Base-by-base conservation (phyloP, 2,329 filamentous ascomycete genomes). In the Ceratocystis diversiconidia region DNA sequence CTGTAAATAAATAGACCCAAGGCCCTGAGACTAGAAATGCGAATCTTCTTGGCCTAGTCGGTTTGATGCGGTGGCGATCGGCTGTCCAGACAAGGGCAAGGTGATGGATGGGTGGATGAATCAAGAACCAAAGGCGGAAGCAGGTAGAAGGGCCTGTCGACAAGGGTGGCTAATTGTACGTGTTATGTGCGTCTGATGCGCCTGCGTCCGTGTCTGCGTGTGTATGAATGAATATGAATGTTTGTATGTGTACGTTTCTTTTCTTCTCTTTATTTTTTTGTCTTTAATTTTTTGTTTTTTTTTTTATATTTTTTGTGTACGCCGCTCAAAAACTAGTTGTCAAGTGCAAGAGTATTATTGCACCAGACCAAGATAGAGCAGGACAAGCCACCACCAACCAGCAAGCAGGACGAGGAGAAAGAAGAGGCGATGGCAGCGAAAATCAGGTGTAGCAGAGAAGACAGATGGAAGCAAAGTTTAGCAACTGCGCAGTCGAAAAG, bases 31-130 rank as follows among this genome's bases (percentile, higher is more conserved):
- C 8, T 17, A 36, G 55, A 59, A 36, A n/a, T 36, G 17, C 30
- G 55, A 59, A 22, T n/a, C 28, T 30, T 59, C 17, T 36, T 36
- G 28, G 6, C 15, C 55, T 36, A 59, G 28, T 59, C n/a, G 36
- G 36, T 41, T 10, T 36, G 28, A 59, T 59, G 55, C 28, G 55
- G 55, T 59, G 55, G 55, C 55, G 55, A 59, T 59, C 15, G 55
- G 28, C 12, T 59, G 30, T 59, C 28, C 10, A 59, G 55, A 30
- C 55, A 12, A 32, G 30, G 55, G 52, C 52, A 57, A 57, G 17
- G 28, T 25, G 22, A 25, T n/a, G n/a, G 30, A 25, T 5, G 25
- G 48, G 22, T 28, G 48, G 48, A 52, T 15, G 52, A 28, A 57
- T 28, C 25, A 57, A 41, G 36, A 41, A 41, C 36, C 36, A 41